Evolutionary conservation across 371 early-diverging fungal species (phyloP).

Genomic region (Capillidium rhysosporum): DNA sequence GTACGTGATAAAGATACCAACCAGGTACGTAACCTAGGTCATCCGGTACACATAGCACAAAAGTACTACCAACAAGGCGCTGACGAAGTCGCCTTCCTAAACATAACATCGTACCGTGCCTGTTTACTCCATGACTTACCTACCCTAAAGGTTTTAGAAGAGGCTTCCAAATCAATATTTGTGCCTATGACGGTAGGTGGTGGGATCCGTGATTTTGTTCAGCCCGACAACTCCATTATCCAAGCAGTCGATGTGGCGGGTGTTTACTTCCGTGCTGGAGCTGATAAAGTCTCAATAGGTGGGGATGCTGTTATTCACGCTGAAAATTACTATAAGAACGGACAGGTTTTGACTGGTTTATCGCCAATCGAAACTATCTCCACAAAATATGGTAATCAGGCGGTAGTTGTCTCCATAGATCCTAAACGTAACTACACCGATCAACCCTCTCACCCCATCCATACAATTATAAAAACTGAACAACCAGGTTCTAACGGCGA

Average conservation of each 20-base stretch:
- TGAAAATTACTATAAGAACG: slow-evolving; percentile 46
- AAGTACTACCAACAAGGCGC: slow-evolving; percentile 91
- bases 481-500: slow-evolving; percentile 80
- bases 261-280: slow-evolving; percentile 94
- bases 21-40: slow-evolving; percentile 89
- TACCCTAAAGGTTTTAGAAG: slow-evolving; percentile 79
- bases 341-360: slow-evolving; percentile 26
- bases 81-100: slow-evolving; percentile 91
- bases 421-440: slow-evolving; percentile 83
- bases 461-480: slow-evolving; percentile 46
- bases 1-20: slow-evolving; percentile 53
- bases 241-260: slow-evolving; percentile 88
- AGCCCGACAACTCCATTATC: slow-evolving; percentile 51
- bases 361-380: slow-evolving; percentile 88
- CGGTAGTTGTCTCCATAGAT: slow-evolving; percentile 95
- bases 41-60: slow-evolving; percentile 82
- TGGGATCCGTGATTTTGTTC: slow-evolving; percentile 84
- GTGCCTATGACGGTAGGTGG: slow-evolving; percentile 97
- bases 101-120: slow-evolving; percentile 93
- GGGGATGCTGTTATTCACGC: slow-evolving; percentile 95
- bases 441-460: slow-evolving; percentile 13
- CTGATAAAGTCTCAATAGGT: slow-evolving; percentile 96
- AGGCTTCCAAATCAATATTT: slow-evolving; percentile 79
- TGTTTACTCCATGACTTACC: slow-evolving; percentile 76
- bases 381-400: slow-evolving; percentile 79